These are phyloP conservation scores for Nannizziopsis arthrosporioides DNA, from an alignment of 2,329 filamentous ascomycete genomes.

Conservation along the genomic window DNA sequence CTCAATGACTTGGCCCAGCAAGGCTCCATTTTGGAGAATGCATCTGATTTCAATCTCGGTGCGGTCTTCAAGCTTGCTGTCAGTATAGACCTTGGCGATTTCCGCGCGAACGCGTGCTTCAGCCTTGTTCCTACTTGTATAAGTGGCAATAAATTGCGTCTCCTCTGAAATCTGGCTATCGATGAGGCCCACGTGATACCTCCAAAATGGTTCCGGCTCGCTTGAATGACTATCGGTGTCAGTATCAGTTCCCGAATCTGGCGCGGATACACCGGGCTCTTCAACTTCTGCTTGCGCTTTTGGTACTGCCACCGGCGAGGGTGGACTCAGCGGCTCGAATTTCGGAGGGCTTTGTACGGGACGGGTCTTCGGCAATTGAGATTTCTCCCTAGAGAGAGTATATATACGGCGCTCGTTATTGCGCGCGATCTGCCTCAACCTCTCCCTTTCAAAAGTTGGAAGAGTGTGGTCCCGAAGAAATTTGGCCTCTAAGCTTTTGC, in stretches of 20 bases:
- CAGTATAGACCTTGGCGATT: neutral
- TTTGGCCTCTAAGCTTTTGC: slow-evolving; percentile 6
- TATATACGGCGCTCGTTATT: slow-evolving; percentile 7
- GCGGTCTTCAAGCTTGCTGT: slow-evolving; percentile 6
- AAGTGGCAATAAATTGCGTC: slow-evolving; percentile 2
- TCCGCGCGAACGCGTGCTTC: slow-evolving; percentile 6
- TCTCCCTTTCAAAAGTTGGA: slow-evolving; percentile 1
- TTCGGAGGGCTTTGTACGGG: neutral
- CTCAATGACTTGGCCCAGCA: slow-evolving; percentile 7
- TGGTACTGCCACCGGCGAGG: no score
- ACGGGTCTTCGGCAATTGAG: neutral
- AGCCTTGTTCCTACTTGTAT: slow-evolving; percentile 8
- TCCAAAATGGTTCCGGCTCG: slow-evolving; percentile 7
- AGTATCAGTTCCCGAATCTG: neutral
- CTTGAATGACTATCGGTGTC: neutral
- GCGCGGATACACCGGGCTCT: neutral
- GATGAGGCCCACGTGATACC: slow-evolving; percentile 10
- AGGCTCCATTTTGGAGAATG: slow-evolving; percentile 6
- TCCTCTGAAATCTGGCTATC: slow-evolving; percentile 1
- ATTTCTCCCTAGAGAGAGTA: neutral
- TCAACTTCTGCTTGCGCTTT: neutral
- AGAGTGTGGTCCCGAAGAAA: neutral
- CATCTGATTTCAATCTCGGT: slow-evolving; percentile 8
- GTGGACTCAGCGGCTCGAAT: neutral
- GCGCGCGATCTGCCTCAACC: slow-evolving; percentile 5